phyloP scores from a whole-genome alignment of 805 yeast species.

The Candida schatavii region DNA sequence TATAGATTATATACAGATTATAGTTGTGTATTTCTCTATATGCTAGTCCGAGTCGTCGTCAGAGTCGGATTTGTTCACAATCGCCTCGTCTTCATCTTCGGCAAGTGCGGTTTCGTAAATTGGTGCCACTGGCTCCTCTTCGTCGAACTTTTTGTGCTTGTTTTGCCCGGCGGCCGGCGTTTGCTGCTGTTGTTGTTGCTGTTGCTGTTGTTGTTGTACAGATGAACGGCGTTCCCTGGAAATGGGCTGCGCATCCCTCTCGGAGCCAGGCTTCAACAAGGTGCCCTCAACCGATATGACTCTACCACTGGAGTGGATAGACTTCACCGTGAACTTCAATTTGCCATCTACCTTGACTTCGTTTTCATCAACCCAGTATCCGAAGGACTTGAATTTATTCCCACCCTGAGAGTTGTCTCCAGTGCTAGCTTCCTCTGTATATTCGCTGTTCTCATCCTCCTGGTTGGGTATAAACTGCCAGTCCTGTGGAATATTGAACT shows the following conservation, averaged over 20 bases:
- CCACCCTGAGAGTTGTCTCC: constrained; percentile 18
- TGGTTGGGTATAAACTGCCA: constrained; percentile 87
- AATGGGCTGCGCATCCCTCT: constrained; percentile 54
- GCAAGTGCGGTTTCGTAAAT: constrained; percentile 15
- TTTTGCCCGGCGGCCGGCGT: constrained; percentile 23
- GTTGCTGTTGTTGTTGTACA: constrained; percentile 13
- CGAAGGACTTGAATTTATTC: constrained; percentile 54
- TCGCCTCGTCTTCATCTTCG: constrained; percentile 21
- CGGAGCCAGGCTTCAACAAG: constrained; percentile 57
- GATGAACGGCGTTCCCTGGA: constrained; percentile 35
- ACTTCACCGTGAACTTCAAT: constrained; percentile 68
- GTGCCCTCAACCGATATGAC: constrained; percentile 90
- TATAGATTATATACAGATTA: no score
- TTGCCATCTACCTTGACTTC: constrained; percentile 81
- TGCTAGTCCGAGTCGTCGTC: constrained; percentile 18
- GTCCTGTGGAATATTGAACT: constrained; percentile 75
- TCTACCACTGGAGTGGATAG: constrained; percentile 73
- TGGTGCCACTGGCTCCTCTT: constrained; percentile 8
- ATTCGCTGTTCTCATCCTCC: constrained; percentile 47
- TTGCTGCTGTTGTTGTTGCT: no score
- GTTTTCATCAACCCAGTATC: constrained; percentile 82
- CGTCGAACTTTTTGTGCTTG: constrained; percentile 48
- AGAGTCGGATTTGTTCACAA: constrained; percentile 23
- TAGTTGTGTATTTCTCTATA: not conserved
- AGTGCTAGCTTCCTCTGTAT: constrained; percentile 11